Base-by-base conservation (phyloP, 2,329 filamentous ascomycete species). In the Diaporthe eres region DNA sequence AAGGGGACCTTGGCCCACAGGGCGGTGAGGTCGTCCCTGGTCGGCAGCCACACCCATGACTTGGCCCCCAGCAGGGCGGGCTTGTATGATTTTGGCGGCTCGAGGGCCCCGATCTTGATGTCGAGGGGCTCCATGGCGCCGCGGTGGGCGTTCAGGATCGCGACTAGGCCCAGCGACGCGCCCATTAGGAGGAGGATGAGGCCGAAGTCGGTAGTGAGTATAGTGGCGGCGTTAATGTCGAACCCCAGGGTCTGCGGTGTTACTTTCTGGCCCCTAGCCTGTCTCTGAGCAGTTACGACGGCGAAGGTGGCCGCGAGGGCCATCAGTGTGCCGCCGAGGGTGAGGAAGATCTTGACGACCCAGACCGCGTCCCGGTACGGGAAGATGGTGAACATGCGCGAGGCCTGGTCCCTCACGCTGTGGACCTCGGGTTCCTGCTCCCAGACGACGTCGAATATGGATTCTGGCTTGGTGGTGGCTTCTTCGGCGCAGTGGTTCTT, bases 1-100 rank as follows among this genome's bases (percentile, higher is more conserved):
- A 70, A 70, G n/a, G 65, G 65, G n/a, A 55, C 17, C 15, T 70
- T 70, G 49, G 65, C 65, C 65, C 65, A 70, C 13, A 70, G 65
- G 13, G 65, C 65, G 8, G 65, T 42, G 9, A 70, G 22, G 65
- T 70, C 65, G 47, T 25, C 49, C n/a, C 49, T 55, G 3, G 34
- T 55, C 5, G 65, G 65, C n/a, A 70, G 10, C 65, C 65, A 70
- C 31, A 70, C 65, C 65, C 65, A 70, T 10, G 65, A 70, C 2
- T 42, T 70, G 34, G 65, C 47, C 3, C 65, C 65, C n/a, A 70
- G 65, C 1, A 70, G 34, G 4, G 65, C 65, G 8, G 65, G 65
- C 34, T 70, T 70, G 49, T 70, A 70, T 39, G 65, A 53, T 4
- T 70, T 70, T 3, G 65, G 65, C n/a, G 65, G 65, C 65, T 70